Conservation (phyloP, 257 asterid species). For the Solanum bulbocastanum region DNA sequence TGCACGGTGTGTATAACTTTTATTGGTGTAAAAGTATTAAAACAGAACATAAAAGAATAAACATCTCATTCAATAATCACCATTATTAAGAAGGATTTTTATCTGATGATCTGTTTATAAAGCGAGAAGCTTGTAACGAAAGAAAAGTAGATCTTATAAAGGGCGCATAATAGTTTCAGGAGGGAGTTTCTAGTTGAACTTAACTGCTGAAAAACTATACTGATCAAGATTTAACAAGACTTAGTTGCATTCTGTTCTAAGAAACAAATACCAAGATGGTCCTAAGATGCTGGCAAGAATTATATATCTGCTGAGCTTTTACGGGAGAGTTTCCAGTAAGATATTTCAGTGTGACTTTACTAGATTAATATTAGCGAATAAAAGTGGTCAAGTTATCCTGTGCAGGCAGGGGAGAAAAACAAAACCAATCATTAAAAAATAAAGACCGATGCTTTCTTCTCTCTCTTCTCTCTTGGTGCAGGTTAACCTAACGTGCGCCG, state of each 20-base stretch:
- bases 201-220: background rate
- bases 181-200: background rate
- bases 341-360: background rate
- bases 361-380: background rate
- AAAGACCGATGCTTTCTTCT: background rate
- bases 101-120: background rate
- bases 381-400: background rate
- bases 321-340: background rate
- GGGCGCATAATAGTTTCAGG: background rate
- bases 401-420: background rate
- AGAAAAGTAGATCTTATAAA: background rate
- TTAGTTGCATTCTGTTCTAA: background rate
- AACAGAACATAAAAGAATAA: background rate
- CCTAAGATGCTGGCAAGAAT: background rate
- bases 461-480: background rate
- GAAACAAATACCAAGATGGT: background rate
- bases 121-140: background rate
- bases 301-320: background rate
- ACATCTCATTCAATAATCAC: background rate
- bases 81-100: background rate
- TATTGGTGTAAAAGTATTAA: background rate
- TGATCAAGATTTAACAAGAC: background rate
- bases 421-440: background rate
- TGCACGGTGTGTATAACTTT: constrained; percentile 23
- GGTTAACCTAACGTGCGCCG: background rate